A percentile compares a stretch with the other conserved stretches of the same genome.
Evolutionary conservation across 176 grass and related monocot genomes (phyloP).

Genomic region (Eleusine indica): DNA sequence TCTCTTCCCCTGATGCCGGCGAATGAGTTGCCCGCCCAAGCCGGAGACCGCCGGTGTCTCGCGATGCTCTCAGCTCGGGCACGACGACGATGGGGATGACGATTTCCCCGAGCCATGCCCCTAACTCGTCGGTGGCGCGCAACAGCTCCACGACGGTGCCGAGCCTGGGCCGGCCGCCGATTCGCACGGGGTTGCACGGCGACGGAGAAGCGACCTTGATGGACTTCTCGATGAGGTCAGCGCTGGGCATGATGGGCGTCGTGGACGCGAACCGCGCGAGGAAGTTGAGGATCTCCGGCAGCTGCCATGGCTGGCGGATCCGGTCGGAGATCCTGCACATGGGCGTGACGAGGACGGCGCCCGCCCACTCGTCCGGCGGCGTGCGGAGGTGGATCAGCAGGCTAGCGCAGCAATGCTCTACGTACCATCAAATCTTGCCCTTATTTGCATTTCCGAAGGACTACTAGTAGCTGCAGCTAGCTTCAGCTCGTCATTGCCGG

Average conservation of each 20-base stretch:
- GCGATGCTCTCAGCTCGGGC: conserved; percentile 36
- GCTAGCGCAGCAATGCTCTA: neutral
- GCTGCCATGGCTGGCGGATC: conserved; percentile 70
- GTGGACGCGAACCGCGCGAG: conserved; percentile 67
- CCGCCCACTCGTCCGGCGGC: conserved; percentile 59
- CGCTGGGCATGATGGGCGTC: conserved; percentile 76
- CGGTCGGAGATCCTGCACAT: conserved; percentile 94
- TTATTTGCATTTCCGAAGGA: no score
- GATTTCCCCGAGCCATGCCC: conserved; percentile 60
- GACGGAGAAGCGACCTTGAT: conserved; percentile 70
- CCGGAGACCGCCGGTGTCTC: no score
- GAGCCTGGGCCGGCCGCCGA: conserved; percentile 71
- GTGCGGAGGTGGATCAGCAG: conserved; percentile 76
- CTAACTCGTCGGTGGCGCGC: conserved; percentile 72
- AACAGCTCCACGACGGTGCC: conserved; percentile 83
- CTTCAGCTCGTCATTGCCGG: no score
- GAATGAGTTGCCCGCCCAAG: no score
- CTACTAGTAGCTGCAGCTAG: no score
- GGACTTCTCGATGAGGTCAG: conserved; percentile 84
- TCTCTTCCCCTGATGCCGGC: no score
- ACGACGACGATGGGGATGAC: conserved; percentile 87
- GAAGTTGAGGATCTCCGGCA: conserved; percentile 75
- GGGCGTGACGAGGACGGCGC: conserved; percentile 82
- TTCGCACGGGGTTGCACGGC: conserved; percentile 79
- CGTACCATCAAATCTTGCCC: no score